phyloP scores from a whole-genome alignment of 495 filamentous ascomycete genomes.

The Rhypophila decipiens region DNA sequence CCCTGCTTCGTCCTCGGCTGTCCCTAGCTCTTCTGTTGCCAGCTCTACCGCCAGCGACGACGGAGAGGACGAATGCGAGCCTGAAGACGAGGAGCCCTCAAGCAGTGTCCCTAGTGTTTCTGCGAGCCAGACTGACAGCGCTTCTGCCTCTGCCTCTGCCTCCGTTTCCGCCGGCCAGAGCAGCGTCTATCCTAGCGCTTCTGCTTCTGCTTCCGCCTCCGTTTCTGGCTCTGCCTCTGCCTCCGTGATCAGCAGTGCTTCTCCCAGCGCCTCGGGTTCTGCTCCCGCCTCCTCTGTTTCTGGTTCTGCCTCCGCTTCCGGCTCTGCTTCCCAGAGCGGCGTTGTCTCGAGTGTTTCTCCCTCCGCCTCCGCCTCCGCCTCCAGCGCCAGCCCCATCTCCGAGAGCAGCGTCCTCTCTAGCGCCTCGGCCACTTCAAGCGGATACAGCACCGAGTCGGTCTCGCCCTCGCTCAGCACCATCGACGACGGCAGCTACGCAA shows the following conservation, averaged over 20 bases:
- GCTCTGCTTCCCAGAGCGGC: neutral
- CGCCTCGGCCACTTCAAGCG: neutral
- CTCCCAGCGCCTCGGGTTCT: constrained; percentile 1
- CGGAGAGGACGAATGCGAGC: neutral
- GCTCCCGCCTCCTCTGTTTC: constrained; percentile 2
- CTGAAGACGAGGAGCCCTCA: constrained; percentile 1
- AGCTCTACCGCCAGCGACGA: constrained; percentile 3
- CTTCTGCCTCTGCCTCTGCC: neutral
- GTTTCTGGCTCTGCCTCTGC: constrained; percentile 6
- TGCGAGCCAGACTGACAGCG: constrained; percentile 2
- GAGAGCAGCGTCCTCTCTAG: neutral
- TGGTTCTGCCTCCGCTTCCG: neutral
- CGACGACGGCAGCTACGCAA: neutral
- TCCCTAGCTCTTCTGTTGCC: constrained; percentile 10
- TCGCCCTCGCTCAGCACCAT: neutral
- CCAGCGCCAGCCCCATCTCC: neutral
- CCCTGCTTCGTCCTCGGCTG: constrained; percentile 5
- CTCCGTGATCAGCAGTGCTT: neutral
- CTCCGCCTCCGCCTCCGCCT: neutral
- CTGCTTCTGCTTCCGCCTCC: neutral
- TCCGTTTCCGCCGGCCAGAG: neutral
- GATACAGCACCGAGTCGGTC: neutral
- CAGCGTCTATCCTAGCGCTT: neutral
- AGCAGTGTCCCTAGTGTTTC: constrained; percentile 3
- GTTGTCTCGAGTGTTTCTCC: no score